Evolutionary conservation across 2,329 filamentous ascomycete genomes (phyloP).

Genomic region (Alternaria gansuensis): DNA sequence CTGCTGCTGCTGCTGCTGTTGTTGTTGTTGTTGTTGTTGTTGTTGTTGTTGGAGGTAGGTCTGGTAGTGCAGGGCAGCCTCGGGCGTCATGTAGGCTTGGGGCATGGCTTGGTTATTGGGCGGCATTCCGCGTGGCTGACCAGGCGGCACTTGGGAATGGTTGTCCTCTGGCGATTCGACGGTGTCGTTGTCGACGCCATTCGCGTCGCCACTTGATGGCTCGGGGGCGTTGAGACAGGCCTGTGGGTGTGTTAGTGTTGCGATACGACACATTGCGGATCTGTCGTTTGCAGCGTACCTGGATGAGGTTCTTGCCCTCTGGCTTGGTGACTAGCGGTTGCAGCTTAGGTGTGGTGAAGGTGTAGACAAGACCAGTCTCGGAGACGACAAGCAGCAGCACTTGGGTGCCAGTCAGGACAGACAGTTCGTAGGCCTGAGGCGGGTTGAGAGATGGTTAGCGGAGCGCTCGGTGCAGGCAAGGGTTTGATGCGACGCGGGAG

Average conservation of each 20-base stretch:
- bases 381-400: slow-evolving; percentile 96
- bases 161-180: slow-evolving; percentile 94
- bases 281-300: slow-evolving; percentile 68
- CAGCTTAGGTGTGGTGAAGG: slow-evolving; percentile 97
- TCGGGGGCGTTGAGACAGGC: slow-evolving; percentile 97
- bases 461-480: slow-evolving; percentile 24
- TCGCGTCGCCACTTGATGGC: slow-evolving; percentile 78
- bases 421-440: slow-evolving; percentile 91
- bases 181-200: slow-evolving; percentile 61
- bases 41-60: slow-evolving; percentile 73
- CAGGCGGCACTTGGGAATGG: slow-evolving; percentile 77
- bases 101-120: slow-evolving; percentile 71
- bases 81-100: slow-evolving; percentile 70
- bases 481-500: slow-evolving; percentile 46
- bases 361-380: slow-evolving; percentile 96
- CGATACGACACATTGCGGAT: slow-evolving; percentile 14
- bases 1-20: slow-evolving; percentile 61
- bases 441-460: slow-evolving; percentile 32
- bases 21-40: slow-evolving; percentile 70
- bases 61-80: slow-evolving; percentile 81
- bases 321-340: slow-evolving; percentile 98
- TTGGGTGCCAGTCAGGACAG: slow-evolving; percentile 96
- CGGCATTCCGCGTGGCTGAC: slow-evolving; percentile 70
- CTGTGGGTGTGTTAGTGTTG: slow-evolving; percentile 62
- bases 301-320: slow-evolving; percentile 98